A percentile compares a stretch with the other conserved stretches of the same genome.
phyloP scores from a whole-genome alignment of 2,329 filamentous ascomycete species.

The Clonostachys rhizophaga region DNA sequence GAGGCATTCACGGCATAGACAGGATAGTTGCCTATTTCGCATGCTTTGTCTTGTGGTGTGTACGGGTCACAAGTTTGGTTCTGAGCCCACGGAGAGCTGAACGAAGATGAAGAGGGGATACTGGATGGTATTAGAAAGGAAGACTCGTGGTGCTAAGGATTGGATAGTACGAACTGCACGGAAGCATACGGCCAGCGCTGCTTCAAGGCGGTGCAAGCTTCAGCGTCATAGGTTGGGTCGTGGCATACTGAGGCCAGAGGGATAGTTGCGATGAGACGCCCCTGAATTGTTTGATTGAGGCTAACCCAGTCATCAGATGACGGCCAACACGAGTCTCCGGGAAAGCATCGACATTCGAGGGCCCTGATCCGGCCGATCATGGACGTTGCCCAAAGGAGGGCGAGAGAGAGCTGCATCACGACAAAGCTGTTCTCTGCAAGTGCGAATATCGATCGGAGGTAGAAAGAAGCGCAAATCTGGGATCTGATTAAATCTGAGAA shows the following conservation, averaged over 20 bases:
- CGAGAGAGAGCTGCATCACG: too few species aligned
- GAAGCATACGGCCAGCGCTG: constrained; percentile 26
- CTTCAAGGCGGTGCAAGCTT: constrained; percentile 33
- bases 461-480: too few species aligned
- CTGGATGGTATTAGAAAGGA: too few species aligned
- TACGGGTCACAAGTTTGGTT: constrained; percentile 32
- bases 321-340: constrained; percentile 50
- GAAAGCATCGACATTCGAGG: constrained; percentile 37
- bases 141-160: too few species aligned
- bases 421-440: too few species aligned
- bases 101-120: constrained; percentile 25
- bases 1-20: constrained; percentile 29
- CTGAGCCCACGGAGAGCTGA: constrained; percentile 30
- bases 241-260: constrained; percentile 48
- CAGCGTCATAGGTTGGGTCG: constrained; percentile 36
- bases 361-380: too few species aligned
- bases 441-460: too few species aligned
- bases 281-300: constrained; percentile 46
- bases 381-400: too few species aligned
- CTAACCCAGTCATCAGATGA: constrained; percentile 31
- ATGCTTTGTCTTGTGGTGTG: constrained; percentile 26
- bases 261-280: constrained; percentile 42
- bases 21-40: constrained; percentile 36
- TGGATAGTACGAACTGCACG: too few species aligned
- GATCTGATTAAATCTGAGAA: too few species aligned